These are phyloP conservation scores for Blastobotrys mokoenaii DNA, from an alignment of 805 yeast genomes.

Conservation along the genomic window DNA sequence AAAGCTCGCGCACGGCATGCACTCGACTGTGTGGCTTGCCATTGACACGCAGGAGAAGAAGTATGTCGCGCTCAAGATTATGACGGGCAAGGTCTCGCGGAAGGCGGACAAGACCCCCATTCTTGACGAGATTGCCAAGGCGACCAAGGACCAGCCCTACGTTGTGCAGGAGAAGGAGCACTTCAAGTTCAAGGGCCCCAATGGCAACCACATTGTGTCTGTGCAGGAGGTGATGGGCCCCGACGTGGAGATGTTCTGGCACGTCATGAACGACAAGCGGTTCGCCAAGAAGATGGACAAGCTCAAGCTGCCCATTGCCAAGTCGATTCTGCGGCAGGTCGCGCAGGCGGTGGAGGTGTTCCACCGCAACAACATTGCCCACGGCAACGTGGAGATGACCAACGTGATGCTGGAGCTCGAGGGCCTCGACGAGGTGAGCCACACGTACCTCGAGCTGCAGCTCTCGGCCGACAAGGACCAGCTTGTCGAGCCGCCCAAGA, in stretches of 20 bases:
- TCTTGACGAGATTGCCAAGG: constrained; percentile 2
- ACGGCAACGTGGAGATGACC: constrained; percentile 3
- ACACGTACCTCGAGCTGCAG: constrained; percentile 1
- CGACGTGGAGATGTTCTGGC: constrained; percentile 2
- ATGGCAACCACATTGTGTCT: constrained; percentile 4
- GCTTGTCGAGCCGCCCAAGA: constrained; percentile 1
- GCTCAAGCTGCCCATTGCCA: constrained; percentile 2
- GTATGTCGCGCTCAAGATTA: constrained; percentile 5
- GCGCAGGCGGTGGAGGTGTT: constrained; percentile 3
- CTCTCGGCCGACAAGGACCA: not conserved
- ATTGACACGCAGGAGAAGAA: not conserved
- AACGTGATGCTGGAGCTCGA: constrained; percentile 3
- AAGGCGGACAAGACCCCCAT: constrained; percentile 5
- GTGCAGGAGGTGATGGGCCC: constrained; percentile 7
- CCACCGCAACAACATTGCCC: constrained; percentile 1
- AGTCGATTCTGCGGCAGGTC: constrained; percentile 1
- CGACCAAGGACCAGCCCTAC: not conserved
- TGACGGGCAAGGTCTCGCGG: constrained; percentile 4
- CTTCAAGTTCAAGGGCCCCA: constrained; percentile 3
- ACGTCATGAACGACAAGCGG: constrained; percentile 1
- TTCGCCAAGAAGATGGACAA: constrained; percentile 6
- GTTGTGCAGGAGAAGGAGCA: constrained; percentile 2
- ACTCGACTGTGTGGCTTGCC: constrained; percentile 45
- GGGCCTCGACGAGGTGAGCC: constrained; percentile 1
- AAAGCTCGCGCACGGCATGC: constrained; percentile 95